A percentile compares a stretch with the other conserved stretches of the same genome.
These are phyloP conservation scores for Cucurbita argyrosperma DNA, from an alignment of 306 rosid species.

Conservation along the genomic window DNA sequence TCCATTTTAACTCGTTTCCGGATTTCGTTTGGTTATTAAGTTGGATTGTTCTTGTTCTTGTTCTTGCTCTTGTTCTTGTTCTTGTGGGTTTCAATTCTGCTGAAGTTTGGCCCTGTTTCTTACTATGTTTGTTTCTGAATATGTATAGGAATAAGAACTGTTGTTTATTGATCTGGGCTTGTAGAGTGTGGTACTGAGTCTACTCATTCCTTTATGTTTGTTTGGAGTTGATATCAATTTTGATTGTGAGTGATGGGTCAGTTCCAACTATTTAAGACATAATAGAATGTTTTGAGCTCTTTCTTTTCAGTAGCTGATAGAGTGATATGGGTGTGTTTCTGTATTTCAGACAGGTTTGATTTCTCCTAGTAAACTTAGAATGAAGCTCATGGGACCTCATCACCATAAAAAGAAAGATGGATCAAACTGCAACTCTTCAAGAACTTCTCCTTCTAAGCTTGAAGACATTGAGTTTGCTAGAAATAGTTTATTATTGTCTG, in stretches of 20 bases:
- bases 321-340: neutral
- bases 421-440: slow-evolving; percentile 77
- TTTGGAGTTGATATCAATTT: neutral
- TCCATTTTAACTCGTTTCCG: neutral
- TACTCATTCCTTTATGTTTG: neutral
- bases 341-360: slow-evolving; percentile 64
- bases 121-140: neutral
- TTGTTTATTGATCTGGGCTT: neutral
- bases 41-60: neutral
- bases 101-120: neutral
- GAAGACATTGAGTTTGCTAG: slow-evolving; percentile 57
- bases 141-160: neutral
- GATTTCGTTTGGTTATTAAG: neutral
- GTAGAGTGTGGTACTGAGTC: neutral
- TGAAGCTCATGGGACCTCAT: slow-evolving; percentile 81
- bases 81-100: neutral
- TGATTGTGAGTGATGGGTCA: neutral
- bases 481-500: slow-evolving; percentile 40
- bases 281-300: neutral
- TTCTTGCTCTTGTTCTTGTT: neutral
- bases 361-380: slow-evolving; percentile 87
- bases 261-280: neutral
- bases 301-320: neutral
- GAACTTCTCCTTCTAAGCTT: slow-evolving; percentile 82
- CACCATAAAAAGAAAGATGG: slow-evolving; percentile 57